Evolutionary conservation across 495 filamentous ascomycete genomes (phyloP), one percentile per base, ranked within the genome.

Genomic region (Glutinoglossum americanum): DNA sequence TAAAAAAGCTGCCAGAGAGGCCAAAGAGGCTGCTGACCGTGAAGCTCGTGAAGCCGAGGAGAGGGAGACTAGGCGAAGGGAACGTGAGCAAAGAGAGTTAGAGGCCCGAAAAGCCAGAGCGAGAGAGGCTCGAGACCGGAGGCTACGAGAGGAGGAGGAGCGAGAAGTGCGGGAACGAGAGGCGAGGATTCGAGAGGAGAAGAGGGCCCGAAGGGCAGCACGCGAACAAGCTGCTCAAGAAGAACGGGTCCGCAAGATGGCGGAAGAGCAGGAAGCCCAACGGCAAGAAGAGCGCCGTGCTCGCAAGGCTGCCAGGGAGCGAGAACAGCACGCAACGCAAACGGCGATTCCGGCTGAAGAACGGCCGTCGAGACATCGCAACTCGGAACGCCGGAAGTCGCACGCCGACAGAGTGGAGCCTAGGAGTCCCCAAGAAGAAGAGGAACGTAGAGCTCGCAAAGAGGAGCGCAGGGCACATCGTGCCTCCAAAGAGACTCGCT

Each of bases 171-270:
- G 41, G 39, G 30, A 39, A 11, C 21, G 37, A 48, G 19, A 53
- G 51, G 57, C 21, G 32, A 26, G 32, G 13, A 41, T 35, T 59
- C 55, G 55, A 37, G 55, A 58, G 39, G 55, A 39, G 35, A 55
- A 48, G 58, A 39, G 30, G 21, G 51, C 57, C 7, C 11, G 45
- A 26, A 41, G 26, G 33, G 45, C 28, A 55, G 55, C 11, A n/a
- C 33, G 55, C 7, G 39, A 57, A 55, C 28, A 48, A 57, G 66
- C 60, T 57, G 48, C 49, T n/a, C 66, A 64, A 35, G 49, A 61
- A n/a, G 71, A 65, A 19, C 72, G 73, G 45, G 68, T 68, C 15
- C 64, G 70, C 11, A 71, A 74, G 41, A 73, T 74, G 59, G 76
- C 74, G 32, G 72, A 76, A 64, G 74, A 76, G 57, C 62, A 64